Evolutionary conservation across 108 stramenopile genomes (phyloP).

Genomic region (Nitzschia putrida): DNA sequence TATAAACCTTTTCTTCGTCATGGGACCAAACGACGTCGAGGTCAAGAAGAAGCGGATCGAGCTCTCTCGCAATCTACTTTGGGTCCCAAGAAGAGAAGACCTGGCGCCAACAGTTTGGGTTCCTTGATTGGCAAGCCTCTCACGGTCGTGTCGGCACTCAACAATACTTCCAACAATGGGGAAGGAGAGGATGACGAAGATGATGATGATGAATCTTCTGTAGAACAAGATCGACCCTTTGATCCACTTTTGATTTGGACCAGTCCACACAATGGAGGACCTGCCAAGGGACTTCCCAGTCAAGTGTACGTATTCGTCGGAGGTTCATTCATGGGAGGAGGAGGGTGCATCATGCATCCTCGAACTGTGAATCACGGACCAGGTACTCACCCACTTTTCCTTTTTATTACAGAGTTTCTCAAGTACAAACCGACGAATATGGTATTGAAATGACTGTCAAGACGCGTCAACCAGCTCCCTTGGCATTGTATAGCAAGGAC

Average conservation of each 20-base stretch:
- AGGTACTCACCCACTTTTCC: neutral
- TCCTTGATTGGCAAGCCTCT: slow-evolving; percentile 74
- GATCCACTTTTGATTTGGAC: slow-evolving; percentile 82
- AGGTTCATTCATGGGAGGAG: neutral
- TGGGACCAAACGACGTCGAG: slow-evolving; percentile 73
- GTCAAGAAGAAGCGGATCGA: slow-evolving; percentile 59
- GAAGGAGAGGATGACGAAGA: slow-evolving; percentile 19
- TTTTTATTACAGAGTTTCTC: slow-evolving; percentile 47
- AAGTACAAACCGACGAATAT: slow-evolving; percentile 78
- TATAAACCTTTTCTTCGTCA: slow-evolving; percentile 79
- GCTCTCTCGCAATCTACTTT: slow-evolving; percentile 57
- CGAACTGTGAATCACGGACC: neutral
- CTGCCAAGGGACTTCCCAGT: slow-evolving; percentile 75
- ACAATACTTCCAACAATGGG: slow-evolving; percentile 25
- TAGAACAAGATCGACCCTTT: slow-evolving; percentile 67
- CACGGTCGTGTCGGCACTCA: slow-evolving; percentile 43
- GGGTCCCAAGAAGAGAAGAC: slow-evolving; percentile 67
- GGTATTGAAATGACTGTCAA: slow-evolving; percentile 81
- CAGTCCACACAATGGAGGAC: slow-evolving; percentile 78
- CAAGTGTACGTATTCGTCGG: slow-evolving; percentile 55
- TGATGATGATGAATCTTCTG: slow-evolving; percentile 59
- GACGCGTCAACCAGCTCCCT: slow-evolving; percentile 52
- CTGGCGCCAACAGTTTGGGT: slow-evolving; percentile 78
- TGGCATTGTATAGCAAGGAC: slow-evolving; percentile 58
- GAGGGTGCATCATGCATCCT: slow-evolving; percentile 1